Conservation (phyloP, 1,139 yeast species). For the Suhomyces maxii region DNA sequence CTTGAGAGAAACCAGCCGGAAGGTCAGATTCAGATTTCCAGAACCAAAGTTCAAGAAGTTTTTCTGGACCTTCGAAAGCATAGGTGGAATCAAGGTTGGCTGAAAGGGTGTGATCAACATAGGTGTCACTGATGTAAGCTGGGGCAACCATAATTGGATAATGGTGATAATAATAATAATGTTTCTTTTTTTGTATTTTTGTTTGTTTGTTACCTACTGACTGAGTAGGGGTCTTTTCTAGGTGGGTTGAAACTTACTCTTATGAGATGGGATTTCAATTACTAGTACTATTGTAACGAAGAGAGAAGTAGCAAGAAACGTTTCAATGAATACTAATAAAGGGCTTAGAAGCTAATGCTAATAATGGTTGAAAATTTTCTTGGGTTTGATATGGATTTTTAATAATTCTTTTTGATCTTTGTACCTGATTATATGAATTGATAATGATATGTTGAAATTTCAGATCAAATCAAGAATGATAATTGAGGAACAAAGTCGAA, state of each 20-base stretch:
- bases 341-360: not conserved
- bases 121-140: conserved; percentile 48
- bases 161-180: not conserved
- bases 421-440: not conserved
- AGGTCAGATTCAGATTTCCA: conserved; percentile 41
- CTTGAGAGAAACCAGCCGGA: conserved; percentile 35
- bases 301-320: conserved; percentile 57
- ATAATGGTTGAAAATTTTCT: not conserved
- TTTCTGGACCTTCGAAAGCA: conserved; percentile 98
- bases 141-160: conserved; percentile 41
- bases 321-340: conserved; percentile 28
- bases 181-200: conserved; percentile 7
- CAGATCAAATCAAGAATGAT: no score
- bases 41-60: conserved; percentile 88
- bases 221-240: conserved; percentile 17
- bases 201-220: conserved; percentile 4
- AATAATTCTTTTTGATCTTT: no score
- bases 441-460: not conserved
- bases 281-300: conserved; percentile 37
- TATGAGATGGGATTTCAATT: conserved; percentile 15
- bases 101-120: conserved; percentile 76
- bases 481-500: no score
- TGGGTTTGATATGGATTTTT: no score
- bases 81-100: conserved; percentile 79
- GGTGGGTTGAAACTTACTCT: conserved; percentile 51